These are phyloP conservation scores for Gastrolobium villosum DNA, from an alignment of 306 rosid species.

Conservation along the genomic window DNA sequence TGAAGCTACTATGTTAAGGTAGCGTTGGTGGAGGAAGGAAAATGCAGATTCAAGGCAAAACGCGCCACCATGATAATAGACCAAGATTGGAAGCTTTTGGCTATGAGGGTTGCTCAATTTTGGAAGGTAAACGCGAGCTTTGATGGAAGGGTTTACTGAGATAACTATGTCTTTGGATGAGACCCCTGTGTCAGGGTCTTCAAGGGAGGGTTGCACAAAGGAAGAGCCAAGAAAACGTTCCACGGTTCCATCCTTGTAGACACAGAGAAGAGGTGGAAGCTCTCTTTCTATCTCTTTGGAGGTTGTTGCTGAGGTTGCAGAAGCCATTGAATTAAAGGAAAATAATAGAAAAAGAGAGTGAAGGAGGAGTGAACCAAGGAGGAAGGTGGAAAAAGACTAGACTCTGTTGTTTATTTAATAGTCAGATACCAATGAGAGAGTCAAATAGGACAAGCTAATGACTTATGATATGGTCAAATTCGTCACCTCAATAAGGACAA, in stretches of 20 bases:
- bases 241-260: conserved; percentile 63
- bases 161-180: conserved; percentile 69
- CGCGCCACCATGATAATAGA: conserved; percentile 73
- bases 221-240: conserved; percentile 61
- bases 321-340: conserved; percentile 51
- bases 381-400: neutral
- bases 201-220: conserved; percentile 47
- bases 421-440: neutral
- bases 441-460: neutral
- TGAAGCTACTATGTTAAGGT: conserved; percentile 57
- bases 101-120: conserved; percentile 1
- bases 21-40: conserved; percentile 62
- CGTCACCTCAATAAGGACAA: neutral
- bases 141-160: conserved; percentile 57
- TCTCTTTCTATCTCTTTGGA: conserved; percentile 55
- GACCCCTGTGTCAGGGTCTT: conserved; percentile 59
- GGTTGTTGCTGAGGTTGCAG: conserved; percentile 2
- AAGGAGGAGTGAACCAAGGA: neutral
- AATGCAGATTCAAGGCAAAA: conserved; percentile 68
- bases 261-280: conserved; percentile 51
- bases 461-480: neutral
- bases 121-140: conserved; percentile 61
- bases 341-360: neutral
- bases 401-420: neutral
- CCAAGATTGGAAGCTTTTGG: conserved; percentile 60